Base-by-base conservation (phyloP, 352 stramenopile species). In the Paralagenidium karlingii region DNA sequence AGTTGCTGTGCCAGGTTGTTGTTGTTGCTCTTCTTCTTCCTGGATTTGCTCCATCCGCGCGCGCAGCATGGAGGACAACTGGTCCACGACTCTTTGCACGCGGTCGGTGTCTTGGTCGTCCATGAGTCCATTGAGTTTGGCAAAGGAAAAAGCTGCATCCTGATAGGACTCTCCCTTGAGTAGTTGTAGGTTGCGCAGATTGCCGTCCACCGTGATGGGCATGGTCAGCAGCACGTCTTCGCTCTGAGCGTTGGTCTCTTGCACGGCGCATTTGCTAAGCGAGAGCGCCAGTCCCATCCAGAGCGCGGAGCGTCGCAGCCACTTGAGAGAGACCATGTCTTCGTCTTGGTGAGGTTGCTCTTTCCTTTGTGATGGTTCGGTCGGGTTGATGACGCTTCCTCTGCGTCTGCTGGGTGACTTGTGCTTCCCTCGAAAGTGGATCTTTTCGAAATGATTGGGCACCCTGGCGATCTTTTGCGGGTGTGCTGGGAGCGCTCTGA, bases 191-290 rank as follows among this genome's bases (percentile, higher is more conserved):
- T 89, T 57, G 24, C 56, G 60, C 5, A 67, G 20, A 11, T 47
- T 67, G 29, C 75, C 75, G 38, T 89, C 68, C 34, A 89, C 53
- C 18, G 55, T 49, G 44, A 89, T 55, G 10, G 69, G 53, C 55
- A 86, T 58, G 22, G 71, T 81, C 51, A 89, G 25, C 22, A 86
- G 49, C 38, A 84, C 71, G 47, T 89, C 75, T 20, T 16, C 7
- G 22, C 30, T 36, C 30, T 20, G 30, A 36, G 7, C 30, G 30
- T 36, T 36, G 16, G 22, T 36, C 7, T 36, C 30, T 20, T 36
- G 19, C 30, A 7, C 8, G 7, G 22, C 30, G 22, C 30, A 36
- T 3, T 36, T 8, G 30, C 7, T 16, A 36, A 8, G 30, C n/a
- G n/a, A n/a, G n/a, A n/a, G n/a, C n/a, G n/a, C n/a, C n/a, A n/a